Percentiles rank a stretch among this genome's conserved stretches.
These are phyloP conservation scores for Carex cristatella DNA, from an alignment of 176 grass and related monocot genomes.

Conservation along the genomic window DNA sequence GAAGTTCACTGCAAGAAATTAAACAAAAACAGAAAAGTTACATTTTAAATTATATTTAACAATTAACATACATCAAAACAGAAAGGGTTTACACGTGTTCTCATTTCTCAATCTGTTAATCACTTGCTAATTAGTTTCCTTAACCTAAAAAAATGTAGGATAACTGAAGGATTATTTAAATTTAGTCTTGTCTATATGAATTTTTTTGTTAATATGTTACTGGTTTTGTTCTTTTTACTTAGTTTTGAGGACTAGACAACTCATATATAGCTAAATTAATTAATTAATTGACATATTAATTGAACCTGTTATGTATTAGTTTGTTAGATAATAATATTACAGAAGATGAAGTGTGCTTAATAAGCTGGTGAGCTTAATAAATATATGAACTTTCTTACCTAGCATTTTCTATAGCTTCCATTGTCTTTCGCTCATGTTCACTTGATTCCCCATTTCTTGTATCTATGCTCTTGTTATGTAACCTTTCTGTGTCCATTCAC, in stretches of 20 bases:
- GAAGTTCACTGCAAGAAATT: constrained; percentile 26
- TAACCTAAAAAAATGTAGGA: no score
- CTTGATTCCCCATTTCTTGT: constrained; percentile 24
- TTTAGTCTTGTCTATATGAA: no score
- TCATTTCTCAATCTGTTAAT: no score
- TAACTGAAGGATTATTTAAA: no score
- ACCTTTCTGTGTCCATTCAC: no score
- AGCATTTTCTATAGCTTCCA: constrained; percentile 32
- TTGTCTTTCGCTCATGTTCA: constrained; percentile 28
- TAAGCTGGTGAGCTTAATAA: background rate
- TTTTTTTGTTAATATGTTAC: no score
- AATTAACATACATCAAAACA: background rate
- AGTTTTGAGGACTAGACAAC: background rate
- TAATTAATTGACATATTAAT: background rate
- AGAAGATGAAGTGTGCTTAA: no score
- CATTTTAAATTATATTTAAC: background rate
- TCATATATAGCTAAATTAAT: background rate
- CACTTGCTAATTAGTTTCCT: no score
- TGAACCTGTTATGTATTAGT: no score
- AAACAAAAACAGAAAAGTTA: background rate
- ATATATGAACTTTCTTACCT: constrained; percentile 20
- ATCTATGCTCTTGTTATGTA: constrained; percentile 1
- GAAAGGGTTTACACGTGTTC: background rate
- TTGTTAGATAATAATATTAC: no score
- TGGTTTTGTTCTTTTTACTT: background rate